Conservation (phyloP, 371 early-diverging fungal genomes). For the Mortierella sp. region DNA sequence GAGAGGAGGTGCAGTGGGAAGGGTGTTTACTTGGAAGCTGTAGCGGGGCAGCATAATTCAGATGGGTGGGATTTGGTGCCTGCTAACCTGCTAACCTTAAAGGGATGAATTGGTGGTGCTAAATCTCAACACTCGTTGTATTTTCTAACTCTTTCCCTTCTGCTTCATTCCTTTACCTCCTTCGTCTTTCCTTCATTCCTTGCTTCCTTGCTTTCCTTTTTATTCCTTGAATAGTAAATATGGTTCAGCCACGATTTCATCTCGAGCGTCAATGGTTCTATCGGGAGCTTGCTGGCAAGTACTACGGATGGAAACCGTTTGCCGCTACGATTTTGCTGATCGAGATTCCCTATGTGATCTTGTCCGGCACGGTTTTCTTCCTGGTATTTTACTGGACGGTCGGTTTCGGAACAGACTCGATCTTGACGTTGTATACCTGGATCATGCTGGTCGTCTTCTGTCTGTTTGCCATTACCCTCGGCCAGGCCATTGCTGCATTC, state of each 20-base stretch:
- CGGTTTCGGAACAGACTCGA: conserved; percentile 67
- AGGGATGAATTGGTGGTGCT: too few relatives aligned
- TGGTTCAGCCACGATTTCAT: conserved; percentile 82
- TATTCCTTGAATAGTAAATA: too few relatives aligned
- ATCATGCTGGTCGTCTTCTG: conserved; percentile 71
- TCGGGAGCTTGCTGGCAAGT: conserved; percentile 78
- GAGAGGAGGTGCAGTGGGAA: too few relatives aligned
- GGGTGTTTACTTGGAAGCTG: too few relatives aligned
- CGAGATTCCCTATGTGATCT: conserved; percentile 74
- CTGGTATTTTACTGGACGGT: conserved; percentile 80
- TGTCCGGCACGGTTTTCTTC: conserved; percentile 71
- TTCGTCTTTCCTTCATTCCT: conserved; percentile 31
- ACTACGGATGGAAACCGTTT: conserved; percentile 81
- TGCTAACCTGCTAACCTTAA: too few relatives aligned
- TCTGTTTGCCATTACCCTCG: conserved; percentile 77
- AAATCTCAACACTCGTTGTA: too few relatives aligned
- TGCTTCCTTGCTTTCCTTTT: conserved; percentile 73
- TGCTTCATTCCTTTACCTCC: background rate
- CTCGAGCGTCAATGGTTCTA: conserved; percentile 78
- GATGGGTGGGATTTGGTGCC: too few relatives aligned
- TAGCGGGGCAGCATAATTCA: too few relatives aligned
- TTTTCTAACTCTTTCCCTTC: too few relatives aligned
- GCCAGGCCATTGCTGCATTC: conserved; percentile 79
- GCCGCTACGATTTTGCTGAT: conserved; percentile 67
- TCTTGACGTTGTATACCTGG: conserved; percentile 73